Percentiles rank a stretch among this genome's conserved stretches.
Evolutionary conservation across 1,284 basidiomycete genomes (phyloP).

Genomic region (Moesziomyces globuligerus): DNA sequence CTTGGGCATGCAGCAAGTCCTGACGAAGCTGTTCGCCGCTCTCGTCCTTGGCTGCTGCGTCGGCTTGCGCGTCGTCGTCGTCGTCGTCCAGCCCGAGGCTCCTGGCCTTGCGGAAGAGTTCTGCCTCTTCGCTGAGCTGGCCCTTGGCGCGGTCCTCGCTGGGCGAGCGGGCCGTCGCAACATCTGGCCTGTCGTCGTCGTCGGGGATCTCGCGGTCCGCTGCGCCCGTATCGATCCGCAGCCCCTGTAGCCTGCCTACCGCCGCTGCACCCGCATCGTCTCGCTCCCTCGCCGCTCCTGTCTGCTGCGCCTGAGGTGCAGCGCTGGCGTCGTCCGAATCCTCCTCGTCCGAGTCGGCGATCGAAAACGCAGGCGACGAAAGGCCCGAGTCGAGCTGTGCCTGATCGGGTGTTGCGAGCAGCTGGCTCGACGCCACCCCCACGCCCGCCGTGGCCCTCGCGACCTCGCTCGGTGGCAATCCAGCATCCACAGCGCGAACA

Average conservation of each 20-base stretch:
- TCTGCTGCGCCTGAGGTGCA: neutral
- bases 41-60: neutral
- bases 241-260: slow-evolving; percentile 16
- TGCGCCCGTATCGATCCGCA: slow-evolving; percentile 21
- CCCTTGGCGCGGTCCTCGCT: slow-evolving; percentile 45
- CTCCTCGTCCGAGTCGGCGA: slow-evolving; percentile 55
- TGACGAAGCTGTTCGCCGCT: slow-evolving; percentile 54
- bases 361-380: slow-evolving; percentile 54
- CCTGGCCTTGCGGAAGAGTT: slow-evolving; percentile 56
- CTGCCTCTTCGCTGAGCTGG: slow-evolving; percentile 59
- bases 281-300: no score
- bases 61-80: slow-evolving; percentile 5
- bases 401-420: slow-evolving; percentile 23
- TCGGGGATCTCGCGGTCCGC: slow-evolving; percentile 26
- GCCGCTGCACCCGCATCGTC: neutral
- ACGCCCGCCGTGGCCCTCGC: neutral
- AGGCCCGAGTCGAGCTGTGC: slow-evolving; percentile 32
- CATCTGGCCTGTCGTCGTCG: slow-evolving; percentile 2
- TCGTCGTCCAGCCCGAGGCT: slow-evolving; percentile 37
- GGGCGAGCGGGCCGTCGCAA: slow-evolving; percentile 13
- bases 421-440: slow-evolving; percentile 2
- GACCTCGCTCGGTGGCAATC: neutral
- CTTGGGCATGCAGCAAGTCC: slow-evolving; percentile 42
- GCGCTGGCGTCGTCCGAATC: slow-evolving; percentile 21
- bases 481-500: slow-evolving; percentile 2